A percentile compares a stretch with the other conserved stretches of the same genome.
Conservation (phyloP, 202 grass and related monocot genomes). For the Panicum hallii region DNA sequence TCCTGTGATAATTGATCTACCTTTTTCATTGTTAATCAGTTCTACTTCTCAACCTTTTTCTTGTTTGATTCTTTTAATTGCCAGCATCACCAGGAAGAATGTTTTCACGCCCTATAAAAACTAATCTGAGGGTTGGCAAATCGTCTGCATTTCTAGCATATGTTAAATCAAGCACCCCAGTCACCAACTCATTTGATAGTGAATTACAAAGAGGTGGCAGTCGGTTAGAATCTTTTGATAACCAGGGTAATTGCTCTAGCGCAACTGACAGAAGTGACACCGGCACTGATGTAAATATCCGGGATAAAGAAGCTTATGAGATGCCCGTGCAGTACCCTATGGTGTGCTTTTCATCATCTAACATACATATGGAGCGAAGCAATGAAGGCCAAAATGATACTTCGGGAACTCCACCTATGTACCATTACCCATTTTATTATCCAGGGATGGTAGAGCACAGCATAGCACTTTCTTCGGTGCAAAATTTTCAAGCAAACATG, state of each 20-base stretch:
- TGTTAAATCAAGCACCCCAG: constrained; percentile 67
- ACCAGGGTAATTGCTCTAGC: constrained; percentile 40
- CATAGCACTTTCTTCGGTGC: constrained; percentile 53
- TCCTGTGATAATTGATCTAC: background rate
- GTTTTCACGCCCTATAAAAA: constrained; percentile 78
- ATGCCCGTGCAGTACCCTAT: constrained; percentile 54
- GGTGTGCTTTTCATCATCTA: constrained; percentile 68
- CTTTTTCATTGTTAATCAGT: constrained; percentile 25
- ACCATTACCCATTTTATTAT: constrained; percentile 80
- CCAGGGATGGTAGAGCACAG: constrained; percentile 69
- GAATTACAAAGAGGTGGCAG: constrained; percentile 50
- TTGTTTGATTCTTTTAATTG: constrained; percentile 41
- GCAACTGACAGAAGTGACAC: constrained; percentile 49
- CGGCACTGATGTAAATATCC: constrained; percentile 45
- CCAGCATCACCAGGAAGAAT: constrained; percentile 62
- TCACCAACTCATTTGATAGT: constrained; percentile 47
- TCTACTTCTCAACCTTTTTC: constrained; percentile 23
- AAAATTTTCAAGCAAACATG: constrained; percentile 73
- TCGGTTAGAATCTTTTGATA: constrained; percentile 47
- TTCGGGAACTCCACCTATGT: constrained; percentile 59
- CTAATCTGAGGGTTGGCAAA: constrained; percentile 71
- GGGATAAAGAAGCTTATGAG: constrained; percentile 41
- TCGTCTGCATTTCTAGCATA: constrained; percentile 96
- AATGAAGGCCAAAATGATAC: constrained; percentile 61
- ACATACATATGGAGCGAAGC: constrained; percentile 59